Conservation (phyloP, 73 alveolate species). For the Effrenium voratum region DNA sequence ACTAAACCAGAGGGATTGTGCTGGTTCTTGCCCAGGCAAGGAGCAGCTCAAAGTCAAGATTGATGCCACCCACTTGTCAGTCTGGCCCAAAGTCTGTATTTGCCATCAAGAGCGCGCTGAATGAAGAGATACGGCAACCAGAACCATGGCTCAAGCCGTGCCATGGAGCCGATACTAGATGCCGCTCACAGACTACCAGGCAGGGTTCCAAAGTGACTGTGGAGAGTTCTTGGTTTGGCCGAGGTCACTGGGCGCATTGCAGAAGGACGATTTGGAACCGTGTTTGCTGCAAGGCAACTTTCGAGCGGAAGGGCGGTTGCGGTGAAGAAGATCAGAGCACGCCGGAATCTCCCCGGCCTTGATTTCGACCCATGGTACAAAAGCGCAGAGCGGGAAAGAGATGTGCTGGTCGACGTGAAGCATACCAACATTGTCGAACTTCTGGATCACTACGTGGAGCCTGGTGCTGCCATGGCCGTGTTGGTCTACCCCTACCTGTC, state of each 20-base stretch:
- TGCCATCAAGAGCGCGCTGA: too few relatives aligned
- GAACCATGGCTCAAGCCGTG: not conserved
- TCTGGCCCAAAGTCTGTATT: not conserved
- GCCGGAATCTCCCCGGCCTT: slow-evolving; percentile 65
- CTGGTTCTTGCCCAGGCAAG: slow-evolving; percentile 16
- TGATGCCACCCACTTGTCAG: slow-evolving; percentile 34
- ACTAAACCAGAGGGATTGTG: not conserved
- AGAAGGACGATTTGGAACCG: slow-evolving; percentile 71
- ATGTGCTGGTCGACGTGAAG: slow-evolving; percentile 31
- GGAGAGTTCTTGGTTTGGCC: too few relatives aligned
- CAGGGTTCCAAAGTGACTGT: too few relatives aligned
- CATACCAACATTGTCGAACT: slow-evolving; percentile 37
- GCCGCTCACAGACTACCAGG: slow-evolving; percentile 38
- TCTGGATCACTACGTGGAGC: slow-evolving; percentile 65
- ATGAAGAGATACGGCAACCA: too few relatives aligned
- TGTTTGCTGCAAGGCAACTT: slow-evolving; percentile 37
- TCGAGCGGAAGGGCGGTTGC: slow-evolving; percentile 50
- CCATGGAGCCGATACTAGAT: slow-evolving; percentile 23
- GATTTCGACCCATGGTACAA: slow-evolving; percentile 79
- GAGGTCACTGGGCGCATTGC: slow-evolving; percentile 76
- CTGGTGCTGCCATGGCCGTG: slow-evolving; percentile 68
- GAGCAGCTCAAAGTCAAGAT: slow-evolving; percentile 92
- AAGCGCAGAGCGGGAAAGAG: slow-evolving; percentile 77
- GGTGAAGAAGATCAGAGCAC: slow-evolving; percentile 63
- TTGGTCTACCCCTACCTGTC: slow-evolving; percentile 57